These are phyloP conservation scores for Schizosaccharomyces japonicus DNA, from an alignment of 805 yeast genomes.

Conservation along the genomic window DNA sequence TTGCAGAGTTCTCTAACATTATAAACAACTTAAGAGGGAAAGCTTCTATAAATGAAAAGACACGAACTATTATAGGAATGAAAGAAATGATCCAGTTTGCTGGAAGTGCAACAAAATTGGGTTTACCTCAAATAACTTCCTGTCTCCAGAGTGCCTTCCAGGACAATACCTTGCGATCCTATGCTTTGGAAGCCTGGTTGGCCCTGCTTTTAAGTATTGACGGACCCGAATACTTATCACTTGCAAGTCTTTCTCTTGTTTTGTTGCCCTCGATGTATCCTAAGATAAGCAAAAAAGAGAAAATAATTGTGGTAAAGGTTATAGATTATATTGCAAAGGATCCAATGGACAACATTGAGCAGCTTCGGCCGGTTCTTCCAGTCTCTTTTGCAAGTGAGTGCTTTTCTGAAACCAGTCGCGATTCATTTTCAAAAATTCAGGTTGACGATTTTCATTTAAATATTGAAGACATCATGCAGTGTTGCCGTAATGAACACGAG, in stretches of 20 bases:
- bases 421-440: not conserved
- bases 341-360: slow-evolving; percentile 7
- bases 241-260: slow-evolving; percentile 53
- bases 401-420: slow-evolving; percentile 5
- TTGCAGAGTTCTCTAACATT: slow-evolving; percentile 56
- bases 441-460: slow-evolving; percentile 4
- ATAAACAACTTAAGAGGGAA: slow-evolving; percentile 51
- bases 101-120: slow-evolving; percentile 33
- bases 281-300: slow-evolving; percentile 25
- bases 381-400: not conserved
- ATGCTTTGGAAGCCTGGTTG: slow-evolving; percentile 43
- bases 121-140: slow-evolving; percentile 65
- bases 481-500: slow-evolving; percentile 38
- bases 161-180: slow-evolving; percentile 31
- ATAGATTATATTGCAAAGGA: slow-evolving; percentile 20
- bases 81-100: slow-evolving; percentile 36
- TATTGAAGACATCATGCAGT: slow-evolving; percentile 21
- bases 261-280: slow-evolving; percentile 47
- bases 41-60: slow-evolving; percentile 47
- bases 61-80: slow-evolving; percentile 49
- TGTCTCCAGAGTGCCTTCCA: slow-evolving; percentile 63
- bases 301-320: slow-evolving; percentile 26
- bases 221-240: slow-evolving; percentile 32
- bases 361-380: not conserved
- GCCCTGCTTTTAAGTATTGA: slow-evolving; percentile 33